Percentiles rank a stretch among this genome's conserved stretches.
Conservation (phyloP, 768 basidiomycete species). For the Harrya chromipes region DNA sequence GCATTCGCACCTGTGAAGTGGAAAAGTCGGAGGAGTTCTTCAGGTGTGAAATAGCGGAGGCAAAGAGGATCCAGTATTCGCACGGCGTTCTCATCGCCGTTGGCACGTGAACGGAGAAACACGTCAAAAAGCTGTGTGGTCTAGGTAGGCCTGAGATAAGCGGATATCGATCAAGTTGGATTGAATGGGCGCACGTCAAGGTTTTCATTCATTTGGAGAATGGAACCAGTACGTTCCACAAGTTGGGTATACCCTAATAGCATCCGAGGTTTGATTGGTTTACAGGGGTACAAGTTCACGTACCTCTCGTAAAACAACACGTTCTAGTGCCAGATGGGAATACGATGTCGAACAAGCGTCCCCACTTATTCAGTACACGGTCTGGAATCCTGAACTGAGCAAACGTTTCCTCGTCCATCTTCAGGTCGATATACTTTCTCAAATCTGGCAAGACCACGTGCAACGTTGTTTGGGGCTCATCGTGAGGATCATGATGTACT, state of each 20-base stretch:
- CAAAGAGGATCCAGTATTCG: slow-evolving; percentile 54
- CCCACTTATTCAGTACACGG: slow-evolving; percentile 69
- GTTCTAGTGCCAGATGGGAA: slow-evolving; percentile 56
- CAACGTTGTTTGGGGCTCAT: neutral
- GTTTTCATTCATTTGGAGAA: slow-evolving; percentile 66
- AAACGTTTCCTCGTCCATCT: slow-evolving; percentile 10
- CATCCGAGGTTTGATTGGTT: neutral
- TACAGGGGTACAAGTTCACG: neutral
- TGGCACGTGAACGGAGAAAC: slow-evolving; percentile 47
- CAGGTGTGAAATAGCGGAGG: slow-evolving; percentile 73
- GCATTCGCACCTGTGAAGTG: slow-evolving; percentile 39
- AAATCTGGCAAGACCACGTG: slow-evolving; percentile 1
- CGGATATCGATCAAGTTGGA: neutral
- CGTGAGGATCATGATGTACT: slow-evolving; percentile 33
- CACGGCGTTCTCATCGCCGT: slow-evolving; percentile 43
- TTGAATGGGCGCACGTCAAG: slow-evolving; percentile 49
- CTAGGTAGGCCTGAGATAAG: slow-evolving; percentile 33
- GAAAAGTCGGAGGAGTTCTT: slow-evolving; percentile 68
- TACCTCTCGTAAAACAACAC: slow-evolving; percentile 83
- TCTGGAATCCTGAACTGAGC: slow-evolving; percentile 48
- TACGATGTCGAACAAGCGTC: slow-evolving; percentile 77
- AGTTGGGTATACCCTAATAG: slow-evolving; percentile 68
- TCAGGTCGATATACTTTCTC: slow-evolving; percentile 12
- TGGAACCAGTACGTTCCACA: slow-evolving; percentile 75
- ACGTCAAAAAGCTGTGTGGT: slow-evolving; percentile 56